Percentiles rank a stretch among this genome's conserved stretches.
Conservation (phyloP, 2,329 filamentous ascomycete species). For the Phaeomoniella chlamydospora region DNA sequence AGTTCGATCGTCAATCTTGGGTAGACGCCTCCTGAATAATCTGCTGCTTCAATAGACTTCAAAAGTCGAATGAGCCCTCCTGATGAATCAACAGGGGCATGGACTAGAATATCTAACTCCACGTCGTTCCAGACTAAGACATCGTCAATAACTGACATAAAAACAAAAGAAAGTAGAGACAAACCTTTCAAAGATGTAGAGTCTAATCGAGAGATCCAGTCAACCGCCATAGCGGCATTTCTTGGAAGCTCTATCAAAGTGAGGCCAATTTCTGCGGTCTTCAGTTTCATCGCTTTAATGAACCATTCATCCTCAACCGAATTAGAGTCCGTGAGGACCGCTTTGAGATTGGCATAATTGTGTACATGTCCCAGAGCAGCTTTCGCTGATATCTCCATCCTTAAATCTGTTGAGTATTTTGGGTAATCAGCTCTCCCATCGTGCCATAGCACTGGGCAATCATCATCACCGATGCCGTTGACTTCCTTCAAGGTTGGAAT, state of each 20-base stretch:
- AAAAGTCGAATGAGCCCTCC: conserved; percentile 42
- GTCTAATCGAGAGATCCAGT: conserved; percentile 70
- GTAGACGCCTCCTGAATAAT: conserved; percentile 54
- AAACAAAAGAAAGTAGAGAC: conserved; percentile 5
- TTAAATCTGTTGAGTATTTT: conserved; percentile 52
- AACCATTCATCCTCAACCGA: conserved; percentile 56
- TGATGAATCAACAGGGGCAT: conserved; percentile 34
- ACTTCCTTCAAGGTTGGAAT: conserved; percentile 56
- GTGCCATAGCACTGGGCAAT: conserved; percentile 53
- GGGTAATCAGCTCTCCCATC: conserved; percentile 66
- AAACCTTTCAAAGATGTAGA: conserved; percentile 52
- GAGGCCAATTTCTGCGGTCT: conserved; percentile 36
- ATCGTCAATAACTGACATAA: conserved; percentile 5
- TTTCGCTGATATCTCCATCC: conserved; percentile 50
- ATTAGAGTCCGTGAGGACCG: conserved; percentile 56
- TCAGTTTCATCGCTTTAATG: conserved; percentile 40
- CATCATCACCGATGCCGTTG: conserved; percentile 57
- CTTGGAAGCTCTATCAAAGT: conserved; percentile 63
- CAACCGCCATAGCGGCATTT: conserved; percentile 57
- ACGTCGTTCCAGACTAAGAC: conserved; percentile 63
- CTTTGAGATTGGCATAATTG: conserved; percentile 47
- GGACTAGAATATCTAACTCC: conserved; percentile 69
- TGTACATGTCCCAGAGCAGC: conserved; percentile 48
- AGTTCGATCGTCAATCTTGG: conserved; percentile 78
- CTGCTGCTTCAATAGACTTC: conserved; percentile 57